These are phyloP conservation scores for Wickerhamiella slavikovae DNA, from an alignment of 805 yeast genomes.

Conservation along the genomic window DNA sequence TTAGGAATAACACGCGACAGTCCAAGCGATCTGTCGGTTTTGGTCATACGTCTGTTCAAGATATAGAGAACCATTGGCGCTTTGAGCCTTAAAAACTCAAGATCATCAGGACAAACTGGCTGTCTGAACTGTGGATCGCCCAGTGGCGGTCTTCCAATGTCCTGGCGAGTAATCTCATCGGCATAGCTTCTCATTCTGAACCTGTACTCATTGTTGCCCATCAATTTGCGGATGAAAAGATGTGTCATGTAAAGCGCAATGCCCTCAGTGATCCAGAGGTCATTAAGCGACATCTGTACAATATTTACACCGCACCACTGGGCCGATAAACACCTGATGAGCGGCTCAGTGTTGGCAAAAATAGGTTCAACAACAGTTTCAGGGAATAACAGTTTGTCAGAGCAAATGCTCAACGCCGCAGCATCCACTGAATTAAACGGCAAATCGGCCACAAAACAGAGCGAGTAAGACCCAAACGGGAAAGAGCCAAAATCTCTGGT, in stretches of 20 bases:
- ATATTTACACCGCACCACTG: conserved; percentile 93
- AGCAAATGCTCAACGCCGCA: conserved; percentile 49
- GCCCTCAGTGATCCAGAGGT: conserved; percentile 79
- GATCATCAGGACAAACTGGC: conserved; percentile 42
- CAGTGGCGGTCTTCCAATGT: conserved; percentile 64
- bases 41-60: conserved; percentile 81
- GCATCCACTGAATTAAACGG: conserved; percentile 30
- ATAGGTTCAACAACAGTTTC: conserved; percentile 62
- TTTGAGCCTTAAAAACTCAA: conserved; percentile 53
- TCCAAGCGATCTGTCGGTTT: conserved; percentile 88
- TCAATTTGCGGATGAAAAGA: conserved; percentile 42
- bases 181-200: conserved; percentile 44
- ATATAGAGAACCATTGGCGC: conserved; percentile 74
- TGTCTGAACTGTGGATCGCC: conserved; percentile 44
- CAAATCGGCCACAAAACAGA: conserved; percentile 36
- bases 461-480: conserved; percentile 66
- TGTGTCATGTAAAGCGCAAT: conserved; percentile 66
- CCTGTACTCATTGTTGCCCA: conserved; percentile 72
- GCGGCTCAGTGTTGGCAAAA: conserved; percentile 40
- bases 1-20: conserved; percentile 80
- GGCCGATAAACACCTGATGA: conserved; percentile 52
- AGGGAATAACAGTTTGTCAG: conserved; percentile 46
- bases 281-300: conserved; percentile 57
- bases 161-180: conserved; percentile 49
- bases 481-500: conserved; percentile 82